phyloP scores from a whole-genome alignment of 192 early-diverging fungal species.

The Chytriomyces hyalinus region DNA sequence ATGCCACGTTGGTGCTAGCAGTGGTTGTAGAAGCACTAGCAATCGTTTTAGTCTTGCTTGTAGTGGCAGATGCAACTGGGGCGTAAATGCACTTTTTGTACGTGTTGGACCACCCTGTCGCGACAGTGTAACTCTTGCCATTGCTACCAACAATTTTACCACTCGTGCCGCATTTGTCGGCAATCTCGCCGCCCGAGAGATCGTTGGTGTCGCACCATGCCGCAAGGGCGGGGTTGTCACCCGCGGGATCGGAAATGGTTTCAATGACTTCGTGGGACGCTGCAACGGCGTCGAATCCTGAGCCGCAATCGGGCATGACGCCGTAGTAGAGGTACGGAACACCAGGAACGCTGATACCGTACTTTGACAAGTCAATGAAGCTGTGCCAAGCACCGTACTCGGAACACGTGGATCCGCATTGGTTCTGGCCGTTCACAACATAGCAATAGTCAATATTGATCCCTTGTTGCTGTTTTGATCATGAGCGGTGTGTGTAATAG shows the following conservation, averaged over 20 bases:
- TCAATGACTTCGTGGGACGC: slow-evolving; percentile 11
- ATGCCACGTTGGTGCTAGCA: no score
- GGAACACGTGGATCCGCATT: slow-evolving; percentile 9
- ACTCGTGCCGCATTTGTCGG: slow-evolving; percentile 8
- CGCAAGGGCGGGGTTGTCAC: neutral
- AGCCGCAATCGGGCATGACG: slow-evolving; percentile 27
- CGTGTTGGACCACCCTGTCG: neutral
- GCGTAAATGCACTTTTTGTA: slow-evolving; percentile 4
- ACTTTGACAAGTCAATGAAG: slow-evolving; percentile 25
- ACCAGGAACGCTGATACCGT: neutral
- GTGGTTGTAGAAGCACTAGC: no score
- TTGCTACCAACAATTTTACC: neutral
- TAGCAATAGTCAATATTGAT: neutral
- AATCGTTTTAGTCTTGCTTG: no score
- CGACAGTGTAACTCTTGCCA: slow-evolving; percentile 8
- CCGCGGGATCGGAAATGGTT: slow-evolving; percentile 4
- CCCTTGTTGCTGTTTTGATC: slow-evolving; percentile 3
- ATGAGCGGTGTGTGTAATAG: neutral
- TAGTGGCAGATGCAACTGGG: no score
- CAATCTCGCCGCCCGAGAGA: neutral
- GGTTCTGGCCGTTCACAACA: slow-evolving; percentile 3
- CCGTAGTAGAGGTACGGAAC: slow-evolving; percentile 40
- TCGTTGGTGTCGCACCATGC: neutral
- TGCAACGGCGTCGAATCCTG: neutral
- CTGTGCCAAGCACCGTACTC: slow-evolving; percentile 42